Evolutionary conservation across 2,329 filamentous ascomycete genomes (phyloP).

Genomic region (Blastomyces gilchristii): DNA sequence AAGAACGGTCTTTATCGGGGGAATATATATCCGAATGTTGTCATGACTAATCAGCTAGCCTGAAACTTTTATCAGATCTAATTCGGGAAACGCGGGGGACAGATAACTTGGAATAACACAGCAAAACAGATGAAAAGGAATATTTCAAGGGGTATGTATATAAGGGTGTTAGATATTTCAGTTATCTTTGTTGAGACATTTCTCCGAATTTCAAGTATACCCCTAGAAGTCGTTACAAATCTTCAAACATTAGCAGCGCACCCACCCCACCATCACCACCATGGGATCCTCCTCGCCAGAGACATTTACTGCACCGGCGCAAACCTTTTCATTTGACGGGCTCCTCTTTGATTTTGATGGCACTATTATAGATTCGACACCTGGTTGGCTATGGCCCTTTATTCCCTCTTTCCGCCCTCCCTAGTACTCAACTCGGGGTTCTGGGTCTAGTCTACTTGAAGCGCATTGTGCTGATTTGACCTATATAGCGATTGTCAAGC

Average conservation of each 20-base stretch:
- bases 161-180: not conserved
- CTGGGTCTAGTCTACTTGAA: not conserved
- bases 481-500: constrained; percentile 49
- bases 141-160: not conserved
- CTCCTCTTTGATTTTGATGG: constrained; percentile 41
- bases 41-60: not conserved
- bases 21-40: constrained; percentile 3
- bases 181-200: not conserved
- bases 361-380: constrained; percentile 40
- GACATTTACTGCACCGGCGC: constrained; percentile 32
- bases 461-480: constrained; percentile 10
- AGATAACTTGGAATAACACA: too few relatives aligned
- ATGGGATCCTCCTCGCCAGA: constrained; percentile 15
- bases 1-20: not conserved
- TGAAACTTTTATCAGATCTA: too few relatives aligned
- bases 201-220: not conserved
- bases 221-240: not conserved
- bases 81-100: not conserved
- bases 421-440: not conserved
- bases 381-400: constrained; percentile 23
- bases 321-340: constrained; percentile 33
- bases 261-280: not conserved
- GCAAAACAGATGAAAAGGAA: not conserved
- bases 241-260: not conserved
- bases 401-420: not conserved